Conservation (phyloP, 805 yeast species). For the Candida stauntonica region DNA sequence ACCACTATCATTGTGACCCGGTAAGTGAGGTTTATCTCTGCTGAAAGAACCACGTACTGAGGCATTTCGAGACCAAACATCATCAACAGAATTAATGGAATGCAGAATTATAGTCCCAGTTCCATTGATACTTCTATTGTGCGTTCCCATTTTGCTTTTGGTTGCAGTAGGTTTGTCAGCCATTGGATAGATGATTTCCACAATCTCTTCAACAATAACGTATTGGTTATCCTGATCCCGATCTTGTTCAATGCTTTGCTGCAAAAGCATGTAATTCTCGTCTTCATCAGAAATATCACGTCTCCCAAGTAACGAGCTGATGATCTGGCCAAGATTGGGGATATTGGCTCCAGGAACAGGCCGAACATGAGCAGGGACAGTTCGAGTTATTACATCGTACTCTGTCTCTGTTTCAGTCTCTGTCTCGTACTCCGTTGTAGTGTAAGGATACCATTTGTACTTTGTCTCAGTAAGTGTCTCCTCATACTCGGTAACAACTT, state of each 20-base stretch:
- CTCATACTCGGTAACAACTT: conserved; percentile 23
- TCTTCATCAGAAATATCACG: not conserved
- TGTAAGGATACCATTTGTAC: conserved; percentile 24
- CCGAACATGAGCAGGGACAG: conserved; percentile 8
- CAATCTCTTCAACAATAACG: conserved; percentile 9
- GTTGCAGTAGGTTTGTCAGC: not conserved
- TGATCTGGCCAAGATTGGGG: conserved; percentile 1
- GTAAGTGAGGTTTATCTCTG: not conserved
- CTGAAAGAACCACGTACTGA: not conserved
- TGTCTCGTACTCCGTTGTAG: conserved; percentile 15
- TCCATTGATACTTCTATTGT: too few relatives aligned
- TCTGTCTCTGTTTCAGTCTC: conserved; percentile 11
- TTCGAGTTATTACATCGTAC: conserved; percentile 5
- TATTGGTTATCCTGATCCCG: conserved; percentile 3
- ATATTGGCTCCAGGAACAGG: conserved; percentile 15
- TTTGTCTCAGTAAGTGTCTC: conserved; percentile 20
- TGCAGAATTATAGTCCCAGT: too few relatives aligned
- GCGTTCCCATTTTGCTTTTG: too few relatives aligned
- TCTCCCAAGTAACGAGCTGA: conserved; percentile 9
- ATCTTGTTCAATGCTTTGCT: not conserved
- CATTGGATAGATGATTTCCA: conserved; percentile 5
- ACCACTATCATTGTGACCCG: not conserved
- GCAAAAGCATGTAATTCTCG: not conserved
- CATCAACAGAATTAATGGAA: too few relatives aligned
- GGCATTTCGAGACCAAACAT: too few relatives aligned